Evolutionary conservation across 2,329 filamentous ascomycete species (phyloP), one percentile per base, ranked within the genome.

Genomic region (Aspergillus phoenicis): DNA sequence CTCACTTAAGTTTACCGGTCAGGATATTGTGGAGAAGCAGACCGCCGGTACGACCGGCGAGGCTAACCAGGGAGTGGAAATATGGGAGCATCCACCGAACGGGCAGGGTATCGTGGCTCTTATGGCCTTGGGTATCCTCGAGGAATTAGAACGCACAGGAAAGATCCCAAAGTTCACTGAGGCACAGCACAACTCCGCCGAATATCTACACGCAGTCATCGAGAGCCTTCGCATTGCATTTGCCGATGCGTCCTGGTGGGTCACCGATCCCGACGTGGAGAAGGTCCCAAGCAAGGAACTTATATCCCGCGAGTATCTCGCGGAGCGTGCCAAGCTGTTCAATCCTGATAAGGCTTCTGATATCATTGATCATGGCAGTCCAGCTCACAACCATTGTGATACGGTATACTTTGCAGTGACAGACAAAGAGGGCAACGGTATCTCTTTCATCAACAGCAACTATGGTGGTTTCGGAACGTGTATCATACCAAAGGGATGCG

Each of bases 81-180:
- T 99, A 0, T 98, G 94, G 94, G 95, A 99, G 73, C 94, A 98
- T 73, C 93, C 94, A 38, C 95, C 95, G 8, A 98, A 98, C 70
- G 93, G 95, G 0, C 95, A 98, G 77, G 95, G 95, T 1, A 93
- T 98, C 65, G 91, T 98, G 2, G 95, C 95, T 0, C 81, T 98
- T 33, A 97, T 98, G 89, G 91, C 95, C 0, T 82, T 99, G 0
- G 95, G 95, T 1, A 96, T 98, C 66, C 82, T 99, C 52, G 89
- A 97, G 74, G 88, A 93, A 72, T 84, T 98, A 1, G 91, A 97
- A 76, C 86, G 87, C 61, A 81, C 84, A 15, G 89, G 89, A 41
- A 87, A 87, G 69, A 92, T 98, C 61, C 87, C 89, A 0, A 84
- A 81, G 0, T 97, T 95, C 76, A 78, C 75, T 0, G 77, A 84